These are phyloP conservation scores for Cordyceps pruinosa DNA, from an alignment of 2,329 filamentous ascomycete species.

Conservation along the genomic window DNA sequence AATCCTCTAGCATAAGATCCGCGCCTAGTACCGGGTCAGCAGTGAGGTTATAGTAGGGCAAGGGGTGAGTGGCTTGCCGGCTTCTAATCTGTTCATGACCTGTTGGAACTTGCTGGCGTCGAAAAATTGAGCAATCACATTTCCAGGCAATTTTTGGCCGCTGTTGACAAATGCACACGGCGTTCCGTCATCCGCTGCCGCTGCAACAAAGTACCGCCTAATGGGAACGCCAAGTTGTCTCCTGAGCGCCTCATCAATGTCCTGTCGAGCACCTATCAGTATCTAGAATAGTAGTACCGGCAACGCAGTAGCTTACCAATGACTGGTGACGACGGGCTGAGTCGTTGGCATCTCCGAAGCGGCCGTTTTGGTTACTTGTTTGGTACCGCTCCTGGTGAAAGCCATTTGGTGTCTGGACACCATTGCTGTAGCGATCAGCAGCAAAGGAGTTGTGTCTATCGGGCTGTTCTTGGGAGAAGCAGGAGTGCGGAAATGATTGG, in stretches of 20 bases:
- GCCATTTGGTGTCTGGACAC: constrained; percentile 15
- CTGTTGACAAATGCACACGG: constrained; percentile 40
- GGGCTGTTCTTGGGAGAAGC: background rate
- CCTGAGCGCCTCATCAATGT: constrained; percentile 45
- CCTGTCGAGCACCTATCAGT: constrained; percentile 23
- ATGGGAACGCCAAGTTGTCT: constrained; percentile 46
- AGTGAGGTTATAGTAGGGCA: background rate
- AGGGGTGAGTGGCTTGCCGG: constrained; percentile 23
- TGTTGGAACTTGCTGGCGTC: constrained; percentile 35
- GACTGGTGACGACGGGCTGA: constrained; percentile 26
- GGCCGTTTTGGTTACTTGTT: constrained; percentile 24
- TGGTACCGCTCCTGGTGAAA: constrained; percentile 19
- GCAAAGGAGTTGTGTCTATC: constrained; percentile 25
- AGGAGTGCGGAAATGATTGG: constrained; percentile 18
- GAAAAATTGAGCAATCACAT: constrained; percentile 40
- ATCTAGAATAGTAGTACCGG: background rate
- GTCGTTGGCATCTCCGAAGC: constrained; percentile 30
- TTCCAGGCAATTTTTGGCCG: constrained; percentile 29
- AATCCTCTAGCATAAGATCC: constrained; percentile 28
- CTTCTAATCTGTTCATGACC: constrained; percentile 31
- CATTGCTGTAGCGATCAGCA: constrained; percentile 24
- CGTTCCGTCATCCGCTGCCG: constrained; percentile 41
- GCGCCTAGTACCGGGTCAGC: constrained; percentile 20
- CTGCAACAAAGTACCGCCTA: constrained; percentile 46
- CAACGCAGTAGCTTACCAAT: background rate